Conservation (phyloP, 179 eudicot species). For the Monotropa hypopitys region DNA sequence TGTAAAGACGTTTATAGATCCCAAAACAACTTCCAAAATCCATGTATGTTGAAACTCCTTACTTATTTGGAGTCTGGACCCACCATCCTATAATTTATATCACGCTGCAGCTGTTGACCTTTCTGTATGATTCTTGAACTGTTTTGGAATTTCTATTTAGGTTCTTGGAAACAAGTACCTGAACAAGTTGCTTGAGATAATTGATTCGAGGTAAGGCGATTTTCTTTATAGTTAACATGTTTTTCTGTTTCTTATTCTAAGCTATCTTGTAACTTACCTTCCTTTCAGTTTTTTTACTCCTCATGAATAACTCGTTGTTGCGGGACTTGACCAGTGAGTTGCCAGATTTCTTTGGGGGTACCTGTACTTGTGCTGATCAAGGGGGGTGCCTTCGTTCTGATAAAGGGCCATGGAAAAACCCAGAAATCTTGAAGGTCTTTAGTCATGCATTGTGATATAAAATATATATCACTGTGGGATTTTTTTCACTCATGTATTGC, state of each 20-base stretch:
- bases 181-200: conserved; percentile 49
- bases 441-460: background rate
- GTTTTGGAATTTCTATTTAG: conserved; percentile 24
- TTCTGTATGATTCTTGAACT: background rate
- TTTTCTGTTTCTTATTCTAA: background rate
- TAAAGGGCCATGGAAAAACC: conserved; percentile 94
- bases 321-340: conserved; percentile 44
- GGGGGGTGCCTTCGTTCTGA: conserved; percentile 90
- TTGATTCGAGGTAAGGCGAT: conserved; percentile 64
- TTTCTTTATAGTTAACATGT: background rate
- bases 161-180: conserved; percentile 65
- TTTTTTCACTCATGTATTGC: background rate
- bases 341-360: conserved; percentile 86
- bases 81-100: background rate
- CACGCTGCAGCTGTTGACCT: background rate
- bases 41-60: conserved; percentile 33
- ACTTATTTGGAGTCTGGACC: background rate
- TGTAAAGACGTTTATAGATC: conserved; percentile 73
- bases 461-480: background rate
- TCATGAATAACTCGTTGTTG: background rate
- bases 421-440: conserved; percentile 62
- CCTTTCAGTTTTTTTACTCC: background rate
- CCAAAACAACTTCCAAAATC: conserved; percentile 74
- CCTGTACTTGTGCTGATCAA: conserved; percentile 71
- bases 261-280: background rate